Percentiles rank a stretch among this genome's conserved stretches.
These are phyloP conservation scores for Centaurea solstitialis DNA, from an alignment of 129 eudicot species.

Conservation along the genomic window DNA sequence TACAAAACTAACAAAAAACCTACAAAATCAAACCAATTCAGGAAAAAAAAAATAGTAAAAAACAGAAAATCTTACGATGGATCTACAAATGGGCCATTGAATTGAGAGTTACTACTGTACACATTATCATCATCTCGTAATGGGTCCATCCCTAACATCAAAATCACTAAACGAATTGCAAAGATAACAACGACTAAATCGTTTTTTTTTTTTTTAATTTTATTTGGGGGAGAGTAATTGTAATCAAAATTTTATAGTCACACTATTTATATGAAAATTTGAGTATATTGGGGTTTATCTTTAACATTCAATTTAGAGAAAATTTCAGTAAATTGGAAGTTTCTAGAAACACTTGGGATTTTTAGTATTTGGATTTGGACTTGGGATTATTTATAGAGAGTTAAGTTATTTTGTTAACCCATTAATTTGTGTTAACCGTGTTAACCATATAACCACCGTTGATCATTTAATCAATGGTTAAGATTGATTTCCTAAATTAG, in stretches of 20 bases:
- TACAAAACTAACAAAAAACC: background rate
- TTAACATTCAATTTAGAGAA: no score
- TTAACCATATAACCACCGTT: no score
- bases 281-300: background rate
- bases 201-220: background rate
- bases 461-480: no score
- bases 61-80: conserved; percentile 63
- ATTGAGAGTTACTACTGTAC: conserved; percentile 53
- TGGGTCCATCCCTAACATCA: conserved; percentile 74
- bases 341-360: no score
- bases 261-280: background rate
- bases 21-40: background rate
- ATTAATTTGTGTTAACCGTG: no score
- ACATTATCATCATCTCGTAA: conserved; percentile 60
- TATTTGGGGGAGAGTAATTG: background rate
- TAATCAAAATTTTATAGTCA: conserved; percentile 17
- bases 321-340: no score
- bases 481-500: no score
- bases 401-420: no score
- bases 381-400: no score
- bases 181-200: no score
- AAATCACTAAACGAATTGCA: background rate
- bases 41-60: no score
- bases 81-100: conserved; percentile 80
- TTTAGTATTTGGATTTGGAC: no score